These are phyloP conservation scores for Nectriaceae sp. DNA, from an alignment of 2,329 filamentous ascomycete genomes.

Conservation along the genomic window DNA sequence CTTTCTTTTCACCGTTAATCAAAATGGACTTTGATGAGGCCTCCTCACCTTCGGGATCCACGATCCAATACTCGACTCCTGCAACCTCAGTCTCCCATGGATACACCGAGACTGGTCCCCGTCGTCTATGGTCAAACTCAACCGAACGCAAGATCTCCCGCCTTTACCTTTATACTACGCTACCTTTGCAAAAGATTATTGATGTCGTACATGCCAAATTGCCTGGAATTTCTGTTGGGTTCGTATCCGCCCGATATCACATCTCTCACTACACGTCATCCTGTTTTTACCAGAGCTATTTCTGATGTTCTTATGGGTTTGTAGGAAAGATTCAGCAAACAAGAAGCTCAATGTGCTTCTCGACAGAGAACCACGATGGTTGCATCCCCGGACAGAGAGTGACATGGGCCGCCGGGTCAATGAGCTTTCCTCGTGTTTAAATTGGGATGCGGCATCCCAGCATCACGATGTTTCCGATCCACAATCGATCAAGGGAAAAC, in stretches of 20 bases:
- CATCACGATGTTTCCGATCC: constrained; percentile 15
- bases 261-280: not conserved
- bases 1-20: too few species aligned
- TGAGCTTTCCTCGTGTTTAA: constrained; percentile 44
- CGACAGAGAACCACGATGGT: constrained; percentile 60
- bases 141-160: constrained; percentile 55
- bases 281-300: not conserved
- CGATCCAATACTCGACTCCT: too few species aligned
- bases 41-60: too few species aligned
- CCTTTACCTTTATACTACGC: constrained; percentile 58
- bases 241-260: constrained; percentile 21
- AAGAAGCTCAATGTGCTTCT: constrained; percentile 59
- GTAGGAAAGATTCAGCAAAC: constrained; percentile 58
- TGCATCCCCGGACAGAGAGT: constrained; percentile 52
- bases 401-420: constrained; percentile 55
- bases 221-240: constrained; percentile 49
- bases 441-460: constrained; percentile 24
- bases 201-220: constrained; percentile 45
- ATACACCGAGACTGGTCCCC: constrained; percentile 48
- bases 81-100: too few species aligned
- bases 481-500: constrained; percentile 14
- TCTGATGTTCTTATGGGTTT: not conserved
- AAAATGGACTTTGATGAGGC: too few species aligned
- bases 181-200: constrained; percentile 53
- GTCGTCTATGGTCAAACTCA: constrained; percentile 56